Conservation (phyloP, 2,329 filamentous ascomycete genomes). For the Ramularia collo-cygni region DNA sequence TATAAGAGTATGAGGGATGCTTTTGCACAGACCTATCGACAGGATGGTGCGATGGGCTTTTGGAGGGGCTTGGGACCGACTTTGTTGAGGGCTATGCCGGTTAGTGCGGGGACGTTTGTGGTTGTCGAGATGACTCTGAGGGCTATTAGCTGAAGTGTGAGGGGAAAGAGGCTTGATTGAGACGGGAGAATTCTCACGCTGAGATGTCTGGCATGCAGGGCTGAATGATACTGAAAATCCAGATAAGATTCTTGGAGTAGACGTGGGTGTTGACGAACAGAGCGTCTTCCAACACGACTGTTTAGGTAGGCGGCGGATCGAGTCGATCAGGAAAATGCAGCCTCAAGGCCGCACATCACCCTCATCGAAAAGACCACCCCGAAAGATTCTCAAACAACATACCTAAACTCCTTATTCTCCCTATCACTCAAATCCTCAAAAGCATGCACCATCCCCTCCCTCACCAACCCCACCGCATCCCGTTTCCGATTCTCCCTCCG, state of each 20-base stretch:
- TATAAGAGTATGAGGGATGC: conserved; percentile 83
- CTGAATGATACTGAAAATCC: too few species aligned
- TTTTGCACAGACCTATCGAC: conserved; percentile 72
- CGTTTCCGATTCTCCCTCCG: conserved; percentile 36
- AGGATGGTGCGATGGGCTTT: conserved; percentile 75
- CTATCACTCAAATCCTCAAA: conserved; percentile 30
- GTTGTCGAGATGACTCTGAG: conserved; percentile 46
- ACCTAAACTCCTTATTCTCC: conserved; percentile 18
- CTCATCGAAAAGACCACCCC: too few species aligned
- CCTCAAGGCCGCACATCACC: too few species aligned
- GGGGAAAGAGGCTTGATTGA: neutral
- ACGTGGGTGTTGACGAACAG: too few species aligned
- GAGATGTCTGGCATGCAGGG: too few species aligned
- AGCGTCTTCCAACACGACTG: too few species aligned
- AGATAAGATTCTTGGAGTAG: too few species aligned
- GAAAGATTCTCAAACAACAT: neutral
- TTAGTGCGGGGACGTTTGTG: conserved; percentile 95
- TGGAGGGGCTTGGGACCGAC: conserved; percentile 94
- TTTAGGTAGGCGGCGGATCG: too few species aligned
- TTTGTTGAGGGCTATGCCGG: conserved; percentile 88
- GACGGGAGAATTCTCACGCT: too few species aligned
- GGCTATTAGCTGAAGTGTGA: conserved; percentile 30
- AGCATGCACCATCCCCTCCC: conserved; percentile 24
- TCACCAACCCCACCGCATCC: conserved; percentile 25
- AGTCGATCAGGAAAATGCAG: too few species aligned